Evolutionary conservation across 306 rosid genomes (phyloP).

Genomic region (Alnus rubra): DNA sequence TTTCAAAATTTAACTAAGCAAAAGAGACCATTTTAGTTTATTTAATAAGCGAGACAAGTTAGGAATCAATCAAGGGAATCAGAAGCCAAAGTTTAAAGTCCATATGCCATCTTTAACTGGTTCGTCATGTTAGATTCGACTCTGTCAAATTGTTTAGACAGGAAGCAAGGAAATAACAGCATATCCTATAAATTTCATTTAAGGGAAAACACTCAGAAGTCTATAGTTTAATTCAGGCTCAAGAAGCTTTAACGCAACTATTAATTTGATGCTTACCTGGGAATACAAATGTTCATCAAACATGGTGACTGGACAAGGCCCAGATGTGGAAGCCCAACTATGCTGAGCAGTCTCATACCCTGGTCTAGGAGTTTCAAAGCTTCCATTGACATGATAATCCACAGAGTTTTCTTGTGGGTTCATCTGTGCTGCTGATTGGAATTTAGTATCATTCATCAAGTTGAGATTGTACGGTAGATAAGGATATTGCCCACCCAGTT

Average conservation of each 20-base stretch:
- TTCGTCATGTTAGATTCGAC: neutral
- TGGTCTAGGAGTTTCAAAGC: conserved; percentile 60
- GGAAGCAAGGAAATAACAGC: neutral
- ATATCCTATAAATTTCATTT: neutral
- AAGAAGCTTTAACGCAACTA: neutral
- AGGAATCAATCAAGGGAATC: neutral
- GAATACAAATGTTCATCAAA: conserved; percentile 46
- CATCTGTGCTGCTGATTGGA: conserved; percentile 54
- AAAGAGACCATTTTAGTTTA: neutral
- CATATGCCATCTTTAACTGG: neutral
- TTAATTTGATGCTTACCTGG: conserved; percentile 33
- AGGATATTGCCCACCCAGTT: conserved; percentile 60
- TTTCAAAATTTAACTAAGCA: neutral
- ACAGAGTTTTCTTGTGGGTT: conserved; percentile 59
- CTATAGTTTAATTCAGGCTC: neutral
- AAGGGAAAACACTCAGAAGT: neutral
- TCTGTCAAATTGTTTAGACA: neutral
- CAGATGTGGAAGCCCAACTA: conserved; percentile 78
- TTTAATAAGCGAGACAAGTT: neutral
- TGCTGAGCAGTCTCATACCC: conserved; percentile 58
- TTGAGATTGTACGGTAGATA: conserved; percentile 70
- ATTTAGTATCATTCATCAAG: conserved; percentile 51
- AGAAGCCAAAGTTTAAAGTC: neutral
- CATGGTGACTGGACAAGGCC: conserved; percentile 56
- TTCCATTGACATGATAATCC: conserved; percentile 66